Conservation (phyloP, 2,329 filamentous ascomycete species). For the Monosporascus sp. region DNA sequence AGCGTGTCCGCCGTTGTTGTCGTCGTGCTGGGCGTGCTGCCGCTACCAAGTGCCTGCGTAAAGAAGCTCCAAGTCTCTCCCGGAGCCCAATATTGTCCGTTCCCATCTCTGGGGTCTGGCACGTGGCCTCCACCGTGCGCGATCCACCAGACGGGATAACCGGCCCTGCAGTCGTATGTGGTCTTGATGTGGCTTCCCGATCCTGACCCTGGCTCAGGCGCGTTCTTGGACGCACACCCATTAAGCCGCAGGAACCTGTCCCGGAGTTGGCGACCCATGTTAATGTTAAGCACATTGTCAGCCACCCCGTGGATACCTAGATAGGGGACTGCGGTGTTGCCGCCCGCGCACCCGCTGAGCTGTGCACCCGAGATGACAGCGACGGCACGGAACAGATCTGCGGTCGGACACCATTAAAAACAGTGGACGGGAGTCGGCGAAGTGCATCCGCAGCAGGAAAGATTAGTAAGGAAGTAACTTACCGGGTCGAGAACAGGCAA, state of each 20-base stretch:
- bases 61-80: constrained; percentile 19
- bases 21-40: too few relatives aligned
- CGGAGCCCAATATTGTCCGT: constrained; percentile 7
- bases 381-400: constrained; percentile 31
- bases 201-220: constrained; percentile 15
- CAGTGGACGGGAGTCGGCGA: background rate
- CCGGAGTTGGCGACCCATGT: constrained; percentile 27
- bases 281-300: constrained; percentile 31
- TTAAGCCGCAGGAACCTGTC: constrained; percentile 34
- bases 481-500: constrained; percentile 34
- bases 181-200: constrained; percentile 17
- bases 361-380: constrained; percentile 28
- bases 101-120: constrained; percentile 14
- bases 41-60: too few relatives aligned
- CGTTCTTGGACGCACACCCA: constrained; percentile 24
- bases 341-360: constrained; percentile 30
- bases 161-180: constrained; percentile 20
- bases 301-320: constrained; percentile 33
- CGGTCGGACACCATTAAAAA: constrained; percentile 1
- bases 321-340: constrained; percentile 32
- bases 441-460: too few relatives aligned
- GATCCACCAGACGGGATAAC: constrained; percentile 25
- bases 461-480: background rate
- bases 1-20: too few relatives aligned
- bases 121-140: constrained; percentile 21